Percentiles rank a stretch among this genome's conserved stretches.
Evolutionary conservation across 169 alveolate species (phyloP).

Genomic region (Plasmodium vinckei): DNA sequence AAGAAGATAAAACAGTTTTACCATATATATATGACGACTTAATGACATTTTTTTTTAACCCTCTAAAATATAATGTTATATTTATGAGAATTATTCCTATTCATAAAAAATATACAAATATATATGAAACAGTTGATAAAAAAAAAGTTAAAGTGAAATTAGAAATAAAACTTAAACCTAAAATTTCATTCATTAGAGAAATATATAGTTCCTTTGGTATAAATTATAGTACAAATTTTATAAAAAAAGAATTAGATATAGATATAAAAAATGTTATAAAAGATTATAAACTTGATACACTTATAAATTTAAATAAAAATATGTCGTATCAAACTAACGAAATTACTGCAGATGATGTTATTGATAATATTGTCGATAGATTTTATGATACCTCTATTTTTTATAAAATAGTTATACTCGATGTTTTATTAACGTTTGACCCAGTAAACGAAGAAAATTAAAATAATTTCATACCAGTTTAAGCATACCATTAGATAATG

Average conservation of each 20-base stretch:
- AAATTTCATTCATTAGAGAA: conserved; percentile 80
- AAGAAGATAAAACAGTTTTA: conserved; percentile 19
- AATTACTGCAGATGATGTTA: conserved; percentile 66
- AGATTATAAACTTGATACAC: conserved; percentile 67
- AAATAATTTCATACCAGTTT: background rate
- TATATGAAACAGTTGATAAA: conserved; percentile 66
- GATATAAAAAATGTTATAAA: conserved; percentile 84
- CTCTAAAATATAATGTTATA: conserved; percentile 39
- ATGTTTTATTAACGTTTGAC: conserved; percentile 68
- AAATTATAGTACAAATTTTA: conserved; percentile 78
- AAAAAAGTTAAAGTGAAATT: conserved; percentile 41
- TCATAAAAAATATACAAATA: conserved; percentile 42
- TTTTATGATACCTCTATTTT: conserved; percentile 83
- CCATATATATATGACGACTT: conserved; percentile 69
- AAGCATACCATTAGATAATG: background rate
- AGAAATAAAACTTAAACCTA: conserved; percentile 76
- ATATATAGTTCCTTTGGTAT: conserved; percentile 81
- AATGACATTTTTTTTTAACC: conserved; percentile 65
- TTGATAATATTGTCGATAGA: conserved; percentile 81
- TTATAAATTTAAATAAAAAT: conserved; percentile 36
- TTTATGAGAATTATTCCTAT: conserved; percentile 49
- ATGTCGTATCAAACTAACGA: background rate
- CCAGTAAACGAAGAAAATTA: background rate
- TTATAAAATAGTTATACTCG: conserved; percentile 79
- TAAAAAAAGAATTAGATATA: conserved; percentile 80